Base-by-base conservation (phyloP, 495 filamentous ascomycete species). In the Penicillium cataractarum region DNA sequence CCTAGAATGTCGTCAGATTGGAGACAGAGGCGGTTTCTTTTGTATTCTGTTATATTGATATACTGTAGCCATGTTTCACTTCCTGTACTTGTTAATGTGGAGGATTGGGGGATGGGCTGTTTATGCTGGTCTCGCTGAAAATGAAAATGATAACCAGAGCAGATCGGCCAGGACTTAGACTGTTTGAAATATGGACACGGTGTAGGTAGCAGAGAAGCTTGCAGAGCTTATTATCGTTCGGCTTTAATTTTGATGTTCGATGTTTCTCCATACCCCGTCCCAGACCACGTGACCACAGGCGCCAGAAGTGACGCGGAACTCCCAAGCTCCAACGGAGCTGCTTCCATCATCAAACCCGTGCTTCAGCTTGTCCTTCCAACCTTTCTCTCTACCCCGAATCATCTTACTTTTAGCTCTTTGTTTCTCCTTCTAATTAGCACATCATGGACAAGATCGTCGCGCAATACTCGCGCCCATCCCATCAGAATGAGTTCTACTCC, bases 361-460 rank as follows among this genome's bases (percentile, higher is more conserved):
- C 55, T 60, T 59, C 65, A 49, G 57, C 64, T 61, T 63, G 40
- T 60, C 60, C 58, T 59, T 57, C 52, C 46, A 35, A 51, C 40
- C 56, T 52, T 13, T 15, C 39, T 52, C 58, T 64, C 40, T 31
- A 24, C 46, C 51, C 12, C 57, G 53, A 12, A 46, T 46, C 42
- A 22, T 62, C 61, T 49, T 21, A 55, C 50, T 40, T 24, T 42
- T 53, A 56, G 33, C 65, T 55, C 27, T 7, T 42, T 39, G 32
- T 27, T 54, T 62, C 44, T 4, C 15, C 52, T 6, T 49, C 31
- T 19, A 31, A 56, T 51, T 59, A 59, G 51, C 64, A 71, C 78
- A 84, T 65, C 62, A 98, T 99, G 95, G 93, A 99, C 79, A 86
- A 92, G 67, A 85, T 99, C 74, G 90, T 99, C 52, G 87, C 93